phyloP scores from a whole-genome alignment of 2,329 filamentous ascomycete species.

The Penicillium italicum region DNA sequence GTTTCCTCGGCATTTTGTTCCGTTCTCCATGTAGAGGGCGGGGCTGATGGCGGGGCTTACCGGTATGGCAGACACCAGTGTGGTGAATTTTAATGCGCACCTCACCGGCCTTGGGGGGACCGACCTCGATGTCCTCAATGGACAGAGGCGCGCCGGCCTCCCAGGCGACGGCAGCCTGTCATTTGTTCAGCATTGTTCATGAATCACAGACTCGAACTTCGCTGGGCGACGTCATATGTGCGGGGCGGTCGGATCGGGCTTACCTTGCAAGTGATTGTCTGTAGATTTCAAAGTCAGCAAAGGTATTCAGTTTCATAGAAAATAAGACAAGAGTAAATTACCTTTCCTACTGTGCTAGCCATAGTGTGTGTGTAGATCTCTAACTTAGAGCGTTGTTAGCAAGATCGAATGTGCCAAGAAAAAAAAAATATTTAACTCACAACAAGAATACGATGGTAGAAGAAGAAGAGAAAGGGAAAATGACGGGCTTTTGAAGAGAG shows the following conservation, averaged over 20 bases:
- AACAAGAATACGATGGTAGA: constrained; percentile 16
- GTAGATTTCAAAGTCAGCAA: constrained; percentile 9
- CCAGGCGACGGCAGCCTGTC: constrained; percentile 89
- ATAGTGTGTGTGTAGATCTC: constrained; percentile 37
- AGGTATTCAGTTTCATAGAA: neutral
- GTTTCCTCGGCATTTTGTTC: neutral
- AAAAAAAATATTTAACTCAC: constrained; percentile 8
- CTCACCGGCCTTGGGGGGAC: constrained; percentile 83
- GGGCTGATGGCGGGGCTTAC: constrained; percentile 47
- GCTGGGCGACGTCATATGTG: constrained; percentile 15
- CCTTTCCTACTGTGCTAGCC: constrained; percentile 57
- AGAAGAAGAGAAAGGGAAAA: constrained; percentile 15
- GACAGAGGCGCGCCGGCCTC: constrained; percentile 85
- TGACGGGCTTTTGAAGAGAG: constrained; percentile 17
- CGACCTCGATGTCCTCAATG: constrained; percentile 90
- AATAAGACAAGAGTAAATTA: constrained; percentile 23
- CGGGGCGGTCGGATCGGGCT: constrained; percentile 12
- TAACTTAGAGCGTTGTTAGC: neutral
- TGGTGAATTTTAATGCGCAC: constrained; percentile 96
- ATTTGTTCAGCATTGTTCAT: neutral
- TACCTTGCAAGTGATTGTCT: constrained; percentile 91
- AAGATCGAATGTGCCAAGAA: neutral
- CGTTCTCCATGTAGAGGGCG: constrained; percentile 1
- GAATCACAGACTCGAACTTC: constrained; percentile 15
- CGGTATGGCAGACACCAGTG: constrained; percentile 98